Evolutionary conservation across 768 basidiomycete genomes (phyloP).

Genomic region (Tulasnella calospora): DNA sequence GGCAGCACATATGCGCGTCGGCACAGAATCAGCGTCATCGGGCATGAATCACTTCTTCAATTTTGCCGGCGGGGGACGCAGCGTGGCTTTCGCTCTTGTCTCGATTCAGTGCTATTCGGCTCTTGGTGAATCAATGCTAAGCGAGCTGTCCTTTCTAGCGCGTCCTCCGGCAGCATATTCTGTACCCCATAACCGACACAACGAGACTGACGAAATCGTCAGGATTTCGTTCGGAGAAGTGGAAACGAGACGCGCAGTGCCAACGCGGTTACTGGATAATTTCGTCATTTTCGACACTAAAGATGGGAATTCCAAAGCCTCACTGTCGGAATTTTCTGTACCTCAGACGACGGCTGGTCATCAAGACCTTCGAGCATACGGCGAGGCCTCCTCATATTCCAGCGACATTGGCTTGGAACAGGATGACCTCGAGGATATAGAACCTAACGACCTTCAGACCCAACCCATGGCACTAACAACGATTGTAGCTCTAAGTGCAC

Average conservation of each 20-base stretch:
- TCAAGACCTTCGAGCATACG: slow-evolving; percentile 5
- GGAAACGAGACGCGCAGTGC: slow-evolving; percentile 4
- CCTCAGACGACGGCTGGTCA: not conserved
- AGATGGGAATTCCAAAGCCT: slow-evolving; percentile 12
- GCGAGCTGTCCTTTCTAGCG: not conserved
- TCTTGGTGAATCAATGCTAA: not conserved
- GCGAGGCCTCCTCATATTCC: not conserved
- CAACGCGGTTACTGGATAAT: slow-evolving; percentile 13
- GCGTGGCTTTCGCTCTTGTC: not conserved
- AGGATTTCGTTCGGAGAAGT: slow-evolving; percentile 9
- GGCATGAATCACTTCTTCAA: not conserved
- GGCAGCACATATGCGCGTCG: not conserved
- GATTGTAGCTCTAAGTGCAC: not conserved
- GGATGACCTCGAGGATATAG: not conserved
- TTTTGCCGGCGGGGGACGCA: not conserved
- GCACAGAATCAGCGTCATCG: not conserved
- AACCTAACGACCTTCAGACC: not conserved
- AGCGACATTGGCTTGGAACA: slow-evolving; percentile 7
- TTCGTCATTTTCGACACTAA: slow-evolving; percentile 19
- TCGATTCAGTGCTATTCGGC: not conserved
- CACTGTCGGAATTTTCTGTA: not conserved
- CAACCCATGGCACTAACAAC: not conserved
- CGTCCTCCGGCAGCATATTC: not conserved
- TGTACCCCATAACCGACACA: not conserved
- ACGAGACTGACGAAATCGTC: not conserved